Evolutionary conservation across 768 basidiomycete genomes (phyloP), one percentile per base, ranked within the genome.

Genomic region (Suillus americanus): DNA sequence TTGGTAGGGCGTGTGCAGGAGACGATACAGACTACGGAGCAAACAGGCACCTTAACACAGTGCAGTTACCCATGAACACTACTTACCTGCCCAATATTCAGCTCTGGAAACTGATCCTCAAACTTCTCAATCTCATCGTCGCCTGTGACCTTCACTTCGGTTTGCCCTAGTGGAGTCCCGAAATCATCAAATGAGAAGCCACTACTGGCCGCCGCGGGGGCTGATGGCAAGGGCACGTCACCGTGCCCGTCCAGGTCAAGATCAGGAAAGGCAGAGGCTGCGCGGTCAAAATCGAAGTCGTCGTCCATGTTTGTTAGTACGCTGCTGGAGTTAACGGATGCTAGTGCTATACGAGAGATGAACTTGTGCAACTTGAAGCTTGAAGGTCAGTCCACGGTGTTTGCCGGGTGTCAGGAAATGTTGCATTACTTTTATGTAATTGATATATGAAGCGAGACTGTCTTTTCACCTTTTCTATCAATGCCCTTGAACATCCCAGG

Each of bases 51-150:
- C 80, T 67, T 23, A 28, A 57, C 12, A 51, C 28, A 50, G 41
- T 4, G 18, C 41, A 25, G 38, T 20, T 35, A 55, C 20, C 37
- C 16, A 30, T 28, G 28, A 14, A 40, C n/a, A 60, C 10, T 65
- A 68, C 79, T 43, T 71, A 83, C 83, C 62, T 70, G 71, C 16
- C 78, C 77, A 64, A 84, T 77, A 61, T 89, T 88, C 66, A 96
- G 83, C 61, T 91, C 94, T 0, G 94, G 94, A 74, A 95, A 96
- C 64, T 92, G 86, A 74, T 79, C 89, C 77, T 94, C 89, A 68
- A 96, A 96, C 75, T 89, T 87, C 64, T 92, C 90, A 65, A 96
- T 84, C 67, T 92, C 91, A 67, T 94, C 91, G 71, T 92, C 87
- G 0, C 92, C 92, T 0, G 93, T 95, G 46, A 94, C 89, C 71